Conservation (phyloP, 2,329 filamentous ascomycete species). For the Microascus cirrosus region DNA sequence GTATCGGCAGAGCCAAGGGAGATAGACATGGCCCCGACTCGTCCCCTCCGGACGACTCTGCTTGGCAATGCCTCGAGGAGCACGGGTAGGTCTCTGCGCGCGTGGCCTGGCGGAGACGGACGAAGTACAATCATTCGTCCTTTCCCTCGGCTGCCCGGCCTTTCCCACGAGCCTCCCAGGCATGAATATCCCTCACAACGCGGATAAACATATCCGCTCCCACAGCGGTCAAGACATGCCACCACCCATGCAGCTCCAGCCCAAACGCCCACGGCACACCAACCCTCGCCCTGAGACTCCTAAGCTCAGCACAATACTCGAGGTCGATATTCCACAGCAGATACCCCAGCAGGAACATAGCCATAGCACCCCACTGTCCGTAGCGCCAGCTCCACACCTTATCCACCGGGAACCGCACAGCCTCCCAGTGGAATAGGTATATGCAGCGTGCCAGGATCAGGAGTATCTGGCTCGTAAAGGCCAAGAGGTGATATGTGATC, state of each 20-base stretch:
- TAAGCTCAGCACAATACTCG: constrained; percentile 36
- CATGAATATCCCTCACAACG: constrained; percentile 15
- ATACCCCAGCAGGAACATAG: constrained; percentile 31
- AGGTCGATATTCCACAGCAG: constrained; percentile 47
- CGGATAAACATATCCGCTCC: constrained; percentile 32
- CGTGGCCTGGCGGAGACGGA: too few species aligned
- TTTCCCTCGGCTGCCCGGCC: background rate
- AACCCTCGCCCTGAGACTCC: constrained; percentile 27
- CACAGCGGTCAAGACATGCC: constrained; percentile 49
- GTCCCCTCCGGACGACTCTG: too few species aligned
- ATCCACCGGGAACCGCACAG: constrained; percentile 15
- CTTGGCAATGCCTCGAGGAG: too few species aligned
- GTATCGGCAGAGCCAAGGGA: too few species aligned
- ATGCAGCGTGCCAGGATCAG: constrained; percentile 20
- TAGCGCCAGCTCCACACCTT: constrained; percentile 14
- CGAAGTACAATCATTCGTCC: background rate
- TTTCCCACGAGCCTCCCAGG: constrained; percentile 11
- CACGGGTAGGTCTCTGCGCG: too few species aligned
- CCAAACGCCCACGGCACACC: constrained; percentile 44
- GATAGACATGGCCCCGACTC: too few species aligned
- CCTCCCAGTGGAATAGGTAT: constrained; percentile 20
- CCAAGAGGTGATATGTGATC: constrained; percentile 29
- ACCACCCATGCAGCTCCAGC: constrained; percentile 52
- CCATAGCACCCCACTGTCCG: constrained; percentile 16
- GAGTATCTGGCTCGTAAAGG: constrained; percentile 21